Conservation (phyloP, 202 grass and related monocot genomes). For the Panicum hallii region DNA sequence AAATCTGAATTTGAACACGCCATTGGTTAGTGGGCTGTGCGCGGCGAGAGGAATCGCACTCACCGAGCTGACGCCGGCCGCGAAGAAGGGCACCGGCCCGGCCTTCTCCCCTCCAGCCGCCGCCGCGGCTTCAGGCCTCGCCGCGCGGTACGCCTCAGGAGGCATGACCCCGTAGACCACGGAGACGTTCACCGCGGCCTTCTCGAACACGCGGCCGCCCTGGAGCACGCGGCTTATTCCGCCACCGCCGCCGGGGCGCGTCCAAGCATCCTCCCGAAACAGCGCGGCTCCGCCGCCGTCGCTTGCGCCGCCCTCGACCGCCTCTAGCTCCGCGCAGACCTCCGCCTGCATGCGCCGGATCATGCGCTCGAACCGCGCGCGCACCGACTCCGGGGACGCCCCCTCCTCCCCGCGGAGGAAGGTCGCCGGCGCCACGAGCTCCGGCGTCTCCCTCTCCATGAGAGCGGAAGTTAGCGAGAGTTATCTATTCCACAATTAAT, state of each 20-base stretch:
- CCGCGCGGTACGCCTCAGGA: conserved; percentile 67
- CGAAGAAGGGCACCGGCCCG: conserved; percentile 63
- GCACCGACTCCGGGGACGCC: conserved; percentile 35
- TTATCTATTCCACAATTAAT: neutral
- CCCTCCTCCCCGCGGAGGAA: conserved; percentile 72
- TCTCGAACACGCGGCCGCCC: conserved; percentile 67
- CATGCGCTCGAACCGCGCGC: conserved; percentile 71
- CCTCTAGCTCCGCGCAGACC: conserved; percentile 71
- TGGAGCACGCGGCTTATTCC: conserved; percentile 85
- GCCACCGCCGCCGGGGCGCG: conserved; percentile 65
- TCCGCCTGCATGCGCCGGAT: conserved; percentile 74
- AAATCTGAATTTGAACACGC: neutral
- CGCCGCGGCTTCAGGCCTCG: conserved; percentile 47
- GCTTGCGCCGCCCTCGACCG: conserved; percentile 28
- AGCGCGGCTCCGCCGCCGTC: conserved; percentile 26
- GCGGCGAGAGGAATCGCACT: neutral
- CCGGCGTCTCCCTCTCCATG: conserved; percentile 73
- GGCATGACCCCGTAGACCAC: conserved; percentile 72
- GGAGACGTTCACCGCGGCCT: conserved; percentile 63
- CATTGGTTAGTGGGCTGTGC: neutral
- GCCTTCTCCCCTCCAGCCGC: conserved; percentile 44
- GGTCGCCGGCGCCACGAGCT: conserved; percentile 59
- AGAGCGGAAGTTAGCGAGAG: neutral
- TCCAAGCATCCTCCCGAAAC: conserved; percentile 79
- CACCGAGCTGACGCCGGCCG: conserved; percentile 76